Percentiles rank a stretch among this genome's conserved stretches.
Conservation (phyloP, 331 rosid genomes). For the Rhamnella rubrinervis region DNA sequence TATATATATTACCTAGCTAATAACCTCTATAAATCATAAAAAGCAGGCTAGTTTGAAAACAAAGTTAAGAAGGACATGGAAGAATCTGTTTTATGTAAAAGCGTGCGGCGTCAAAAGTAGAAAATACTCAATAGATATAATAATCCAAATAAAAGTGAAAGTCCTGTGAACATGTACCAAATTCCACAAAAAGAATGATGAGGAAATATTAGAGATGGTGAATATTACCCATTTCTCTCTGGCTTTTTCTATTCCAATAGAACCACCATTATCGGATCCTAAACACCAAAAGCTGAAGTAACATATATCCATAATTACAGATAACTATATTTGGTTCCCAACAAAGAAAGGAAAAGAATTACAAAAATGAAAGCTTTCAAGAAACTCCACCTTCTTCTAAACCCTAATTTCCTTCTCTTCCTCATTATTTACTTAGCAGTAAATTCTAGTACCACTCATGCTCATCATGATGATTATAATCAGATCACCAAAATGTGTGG, state of each 20-base stretch:
- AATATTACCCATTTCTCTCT: no score
- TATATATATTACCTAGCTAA: no score
- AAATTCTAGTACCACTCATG: constrained; percentile 1
- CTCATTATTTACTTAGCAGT: constrained; percentile 35
- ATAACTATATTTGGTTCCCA: constrained; percentile 22
- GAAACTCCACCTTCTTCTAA: constrained; percentile 31
- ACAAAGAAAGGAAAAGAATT: background rate
- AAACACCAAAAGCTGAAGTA: background rate
- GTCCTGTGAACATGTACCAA: constrained; percentile 2
- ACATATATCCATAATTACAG: no score
- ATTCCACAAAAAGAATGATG: background rate
- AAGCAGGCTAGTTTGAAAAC: background rate
- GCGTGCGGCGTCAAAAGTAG: background rate
- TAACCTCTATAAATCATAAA: no score
- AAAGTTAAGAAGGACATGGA: background rate
- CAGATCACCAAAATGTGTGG: constrained; percentile 33
- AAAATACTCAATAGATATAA: background rate
- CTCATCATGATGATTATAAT: constrained; percentile 7
- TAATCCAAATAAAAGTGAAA: background rate
- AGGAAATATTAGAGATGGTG: background rate
- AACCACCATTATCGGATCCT: background rate
- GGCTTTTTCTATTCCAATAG: background rate
- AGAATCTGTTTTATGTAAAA: background rate
- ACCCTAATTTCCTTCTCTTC: constrained; percentile 22
- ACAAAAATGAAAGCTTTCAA: constrained; percentile 22